Percentiles rank a stretch among this genome's conserved stretches.
Evolutionary conservation across 73 alveolate genomes (phyloP).

Genomic region (Paramecium biaurelia): DNA sequence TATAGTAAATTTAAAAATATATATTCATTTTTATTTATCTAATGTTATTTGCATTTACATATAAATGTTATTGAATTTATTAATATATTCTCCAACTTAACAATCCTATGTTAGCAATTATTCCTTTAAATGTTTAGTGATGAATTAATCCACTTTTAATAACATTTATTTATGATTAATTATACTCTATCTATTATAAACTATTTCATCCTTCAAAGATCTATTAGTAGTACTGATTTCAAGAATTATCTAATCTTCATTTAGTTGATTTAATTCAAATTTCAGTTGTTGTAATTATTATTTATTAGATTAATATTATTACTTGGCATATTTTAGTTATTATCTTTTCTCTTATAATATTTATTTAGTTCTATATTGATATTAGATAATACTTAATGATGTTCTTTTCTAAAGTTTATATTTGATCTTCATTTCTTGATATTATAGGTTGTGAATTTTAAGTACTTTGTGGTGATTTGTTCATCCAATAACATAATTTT

Average conservation of each 20-base stretch:
- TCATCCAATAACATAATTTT: neutral
- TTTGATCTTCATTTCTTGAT: neutral
- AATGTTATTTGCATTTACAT: neutral
- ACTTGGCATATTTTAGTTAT: neutral
- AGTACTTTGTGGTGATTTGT: neutral
- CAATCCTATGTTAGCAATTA: neutral
- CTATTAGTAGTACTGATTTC: neutral
- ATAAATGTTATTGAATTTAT: neutral
- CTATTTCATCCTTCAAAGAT: neutral
- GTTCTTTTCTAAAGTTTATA: neutral
- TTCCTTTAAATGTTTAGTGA: neutral
- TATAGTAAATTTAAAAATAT: neutral
- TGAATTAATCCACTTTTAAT: neutral
- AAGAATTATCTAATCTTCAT: neutral
- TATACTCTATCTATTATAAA: neutral
- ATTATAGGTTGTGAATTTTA: neutral
- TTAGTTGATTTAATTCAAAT: neutral
- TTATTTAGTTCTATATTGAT: neutral
- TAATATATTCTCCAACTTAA: neutral
- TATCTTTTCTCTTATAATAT: neutral
- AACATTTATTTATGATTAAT: neutral
- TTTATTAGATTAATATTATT: neutral
- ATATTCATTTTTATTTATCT: neutral
- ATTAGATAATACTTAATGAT: neutral
- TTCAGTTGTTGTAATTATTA: neutral